phyloP scores from a whole-genome alignment of 176 grass and related monocot genomes.

The Oryza australiensis region DNA sequence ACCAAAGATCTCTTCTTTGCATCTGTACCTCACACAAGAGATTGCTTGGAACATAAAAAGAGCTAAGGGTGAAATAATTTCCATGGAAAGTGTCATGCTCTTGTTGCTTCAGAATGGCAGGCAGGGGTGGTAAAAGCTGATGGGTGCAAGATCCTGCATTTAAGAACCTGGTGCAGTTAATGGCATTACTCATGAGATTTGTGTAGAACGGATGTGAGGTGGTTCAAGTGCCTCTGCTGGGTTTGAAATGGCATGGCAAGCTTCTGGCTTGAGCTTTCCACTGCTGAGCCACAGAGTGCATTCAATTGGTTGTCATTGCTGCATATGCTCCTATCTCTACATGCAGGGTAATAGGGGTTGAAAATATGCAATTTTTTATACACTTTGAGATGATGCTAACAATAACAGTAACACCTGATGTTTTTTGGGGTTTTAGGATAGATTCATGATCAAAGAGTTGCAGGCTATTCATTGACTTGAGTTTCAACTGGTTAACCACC shows the following conservation, averaged over 20 bases:
- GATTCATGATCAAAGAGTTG: slow-evolving; percentile 32
- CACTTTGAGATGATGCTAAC: slow-evolving; percentile 2
- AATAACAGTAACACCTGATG: slow-evolving; percentile 3
- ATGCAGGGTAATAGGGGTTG: neutral
- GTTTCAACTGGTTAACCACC: slow-evolving; percentile 2
- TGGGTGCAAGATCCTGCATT: slow-evolving; percentile 41
- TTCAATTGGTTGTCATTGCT: slow-evolving; percentile 44
- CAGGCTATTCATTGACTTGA: slow-evolving; percentile 23
- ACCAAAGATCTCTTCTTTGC: slow-evolving; percentile 36
- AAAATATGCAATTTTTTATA: neutral
- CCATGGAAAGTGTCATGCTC: slow-evolving; percentile 24
- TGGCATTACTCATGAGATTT: slow-evolving; percentile 33
- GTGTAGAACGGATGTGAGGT: slow-evolving; percentile 1
- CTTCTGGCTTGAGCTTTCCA: slow-evolving; percentile 8
- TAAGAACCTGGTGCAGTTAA: slow-evolving; percentile 48
- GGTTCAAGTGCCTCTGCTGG: slow-evolving; percentile 27
- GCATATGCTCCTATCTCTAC: neutral
- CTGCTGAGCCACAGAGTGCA: neutral
- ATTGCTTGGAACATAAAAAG: slow-evolving; percentile 24
- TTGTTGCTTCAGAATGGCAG: slow-evolving; percentile 43
- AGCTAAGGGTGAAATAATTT: slow-evolving; percentile 38
- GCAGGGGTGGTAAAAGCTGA: slow-evolving; percentile 46
- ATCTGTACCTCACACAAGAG: slow-evolving; percentile 11
- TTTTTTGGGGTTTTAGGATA: slow-evolving; percentile 15
- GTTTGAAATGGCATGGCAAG: slow-evolving; percentile 46